Conservation (phyloP, 2,329 filamentous ascomycete species). For the Fusarium beomiforme region DNA sequence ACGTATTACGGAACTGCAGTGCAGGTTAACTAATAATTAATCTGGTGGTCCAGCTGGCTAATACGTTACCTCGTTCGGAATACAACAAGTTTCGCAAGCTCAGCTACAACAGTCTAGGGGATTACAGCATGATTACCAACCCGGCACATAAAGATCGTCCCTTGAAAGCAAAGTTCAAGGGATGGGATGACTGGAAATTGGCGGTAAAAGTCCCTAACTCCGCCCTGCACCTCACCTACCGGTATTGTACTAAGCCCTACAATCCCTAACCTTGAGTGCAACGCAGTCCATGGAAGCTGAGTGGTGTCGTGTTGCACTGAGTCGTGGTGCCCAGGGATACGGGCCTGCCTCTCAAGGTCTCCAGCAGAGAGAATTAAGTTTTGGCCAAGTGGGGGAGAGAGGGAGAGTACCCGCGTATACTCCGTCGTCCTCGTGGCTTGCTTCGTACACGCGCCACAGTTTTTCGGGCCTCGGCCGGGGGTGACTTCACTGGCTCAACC, state of each 20-base stretch:
- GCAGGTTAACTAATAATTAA: too few relatives aligned
- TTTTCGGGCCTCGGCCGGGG: not conserved
- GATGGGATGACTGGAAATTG: not conserved
- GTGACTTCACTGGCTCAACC: not conserved
- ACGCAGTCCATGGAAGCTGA: not conserved
- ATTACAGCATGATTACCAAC: conserved; percentile 34
- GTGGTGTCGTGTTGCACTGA: conserved; percentile 6
- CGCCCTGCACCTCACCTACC: not conserved
- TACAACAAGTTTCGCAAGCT: not conserved
- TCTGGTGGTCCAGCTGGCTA: not conserved
- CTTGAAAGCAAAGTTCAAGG: not conserved
- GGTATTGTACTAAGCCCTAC: conserved; percentile 30
- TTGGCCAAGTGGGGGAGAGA: conserved; percentile 1
- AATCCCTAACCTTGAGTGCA: conserved; percentile 6
- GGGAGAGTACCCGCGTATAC: not conserved
- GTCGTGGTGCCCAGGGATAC: conserved; percentile 25
- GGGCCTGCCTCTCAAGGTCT: not conserved
- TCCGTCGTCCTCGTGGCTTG: conserved; percentile 17
- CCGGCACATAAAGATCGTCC: conserved; percentile 7
- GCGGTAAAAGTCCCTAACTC: conserved; percentile 2
- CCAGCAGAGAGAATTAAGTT: conserved; percentile 13
- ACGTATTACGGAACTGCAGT: conserved; percentile 6
- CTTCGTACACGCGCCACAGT: conserved; percentile 3
- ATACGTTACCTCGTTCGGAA: not conserved
- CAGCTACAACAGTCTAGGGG: not conserved